phyloP scores from a whole-genome alignment of 495 filamentous ascomycete species.

The Trichocladium antarcticum region DNA sequence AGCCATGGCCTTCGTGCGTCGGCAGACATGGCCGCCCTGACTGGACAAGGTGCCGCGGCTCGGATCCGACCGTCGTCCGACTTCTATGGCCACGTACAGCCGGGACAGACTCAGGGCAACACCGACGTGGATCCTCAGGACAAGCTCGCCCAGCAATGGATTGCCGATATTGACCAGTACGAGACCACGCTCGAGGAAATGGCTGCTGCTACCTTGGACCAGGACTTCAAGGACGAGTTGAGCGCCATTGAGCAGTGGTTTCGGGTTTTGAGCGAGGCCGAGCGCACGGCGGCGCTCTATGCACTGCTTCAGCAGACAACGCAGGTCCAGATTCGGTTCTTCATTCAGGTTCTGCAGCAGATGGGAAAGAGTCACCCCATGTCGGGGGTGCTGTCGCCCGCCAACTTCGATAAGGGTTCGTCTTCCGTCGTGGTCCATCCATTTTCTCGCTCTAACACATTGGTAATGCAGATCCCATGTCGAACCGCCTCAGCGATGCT shows the following conservation, averaged over 20 bases:
- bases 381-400: slow-evolving; percentile 89
- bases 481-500: slow-evolving; percentile 90
- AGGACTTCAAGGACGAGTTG: slow-evolving; percentile 98
- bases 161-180: slow-evolving; percentile 96
- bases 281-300: slow-evolving; percentile 89
- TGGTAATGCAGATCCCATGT: slow-evolving; percentile 72
- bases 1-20: slow-evolving; percentile 81
- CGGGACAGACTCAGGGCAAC: slow-evolving; percentile 49
- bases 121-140: slow-evolving; percentile 70
- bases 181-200: slow-evolving; percentile 97
- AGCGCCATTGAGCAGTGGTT: slow-evolving; percentile 99
- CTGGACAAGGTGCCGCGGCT: slow-evolving; percentile 58
- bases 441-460: background rate
- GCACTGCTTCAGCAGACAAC: slow-evolving; percentile 95
- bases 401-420: slow-evolving; percentile 94
- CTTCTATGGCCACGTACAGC: slow-evolving; percentile 67
- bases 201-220: slow-evolving; percentile 93
- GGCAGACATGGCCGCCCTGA: slow-evolving; percentile 88
- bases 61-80: slow-evolving; percentile 93
- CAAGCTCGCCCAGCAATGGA: slow-evolving; percentile 94
- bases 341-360: slow-evolving; percentile 95
- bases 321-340: slow-evolving; percentile 97
- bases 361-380: slow-evolving; percentile 98
- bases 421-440: slow-evolving; percentile 19
- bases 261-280: slow-evolving; percentile 89